Conservation (phyloP, 164 flowering plant genomes). For the Umbilicus rupestris region DNA sequence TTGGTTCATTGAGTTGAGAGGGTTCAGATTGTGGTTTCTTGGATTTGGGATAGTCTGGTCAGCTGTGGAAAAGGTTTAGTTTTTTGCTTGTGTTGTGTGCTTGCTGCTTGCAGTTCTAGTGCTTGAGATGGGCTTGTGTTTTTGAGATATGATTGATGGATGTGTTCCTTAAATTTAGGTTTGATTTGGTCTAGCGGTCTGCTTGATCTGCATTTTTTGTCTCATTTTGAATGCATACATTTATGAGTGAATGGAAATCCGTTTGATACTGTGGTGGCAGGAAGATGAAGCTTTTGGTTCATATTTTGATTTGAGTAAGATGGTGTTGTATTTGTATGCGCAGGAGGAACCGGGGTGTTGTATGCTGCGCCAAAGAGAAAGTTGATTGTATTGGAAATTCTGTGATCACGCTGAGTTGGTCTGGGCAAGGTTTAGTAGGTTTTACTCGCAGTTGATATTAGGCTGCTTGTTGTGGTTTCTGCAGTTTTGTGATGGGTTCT, state of each 20-base stretch:
- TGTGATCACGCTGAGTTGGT: background rate
- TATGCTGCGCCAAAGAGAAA: background rate
- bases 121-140: background rate
- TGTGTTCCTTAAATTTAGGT: background rate
- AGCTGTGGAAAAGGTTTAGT: background rate
- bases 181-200: background rate
- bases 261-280: background rate
- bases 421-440: background rate
- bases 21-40: background rate
- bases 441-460: background rate
- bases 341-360: background rate
- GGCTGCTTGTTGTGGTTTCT: background rate
- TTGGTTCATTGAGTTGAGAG: background rate
- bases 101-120: background rate
- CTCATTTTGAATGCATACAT: background rate
- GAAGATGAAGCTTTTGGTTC: background rate
- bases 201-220: background rate
- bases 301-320: too few relatives aligned
- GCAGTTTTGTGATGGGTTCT: conserved; percentile 26
- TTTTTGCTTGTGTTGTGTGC: background rate
- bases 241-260: background rate
- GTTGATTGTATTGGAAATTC: background rate
- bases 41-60: background rate
- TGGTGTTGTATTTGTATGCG: background rate
- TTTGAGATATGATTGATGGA: background rate